These are phyloP conservation scores for Cytospora piceae DNA, from an alignment of 2,329 filamentous ascomycete genomes.

Conservation along the genomic window DNA sequence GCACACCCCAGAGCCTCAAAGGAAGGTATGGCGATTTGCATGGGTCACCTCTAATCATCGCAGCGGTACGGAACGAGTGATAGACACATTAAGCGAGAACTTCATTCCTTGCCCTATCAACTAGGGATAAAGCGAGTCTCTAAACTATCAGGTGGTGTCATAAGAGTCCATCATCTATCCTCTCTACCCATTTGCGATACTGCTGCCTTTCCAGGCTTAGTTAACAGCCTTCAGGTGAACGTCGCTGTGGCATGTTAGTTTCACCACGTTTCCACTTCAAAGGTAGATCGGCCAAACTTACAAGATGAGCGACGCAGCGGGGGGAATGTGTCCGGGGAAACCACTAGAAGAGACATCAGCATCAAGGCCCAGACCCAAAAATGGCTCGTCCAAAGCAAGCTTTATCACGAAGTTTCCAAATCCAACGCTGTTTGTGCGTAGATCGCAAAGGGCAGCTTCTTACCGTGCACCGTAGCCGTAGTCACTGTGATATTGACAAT, in stretches of 20 bases:
- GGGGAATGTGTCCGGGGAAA: slow-evolving; percentile 77
- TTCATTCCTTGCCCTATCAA: slow-evolving; percentile 1
- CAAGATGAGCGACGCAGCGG: slow-evolving; percentile 80
- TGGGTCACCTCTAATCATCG: neutral
- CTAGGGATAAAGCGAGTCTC: slow-evolving; percentile 2
- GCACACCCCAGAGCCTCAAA: neutral
- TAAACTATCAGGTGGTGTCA: neutral
- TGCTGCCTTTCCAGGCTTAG: slow-evolving; percentile 26
- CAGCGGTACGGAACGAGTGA: neutral
- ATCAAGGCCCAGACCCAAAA: neutral
- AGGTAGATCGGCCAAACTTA: slow-evolving; percentile 50
- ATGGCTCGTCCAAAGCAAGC: neutral
- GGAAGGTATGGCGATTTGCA: neutral
- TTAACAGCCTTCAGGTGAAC: slow-evolving; percentile 41
- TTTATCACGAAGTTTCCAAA: neutral
- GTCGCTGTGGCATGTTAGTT: slow-evolving; percentile 38
- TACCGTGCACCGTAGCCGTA: slow-evolving; percentile 67
- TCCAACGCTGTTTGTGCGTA: slow-evolving; percentile 4
- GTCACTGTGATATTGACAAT: slow-evolving; percentile 49
- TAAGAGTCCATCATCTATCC: neutral
- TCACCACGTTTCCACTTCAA: neutral
- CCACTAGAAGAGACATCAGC: slow-evolving; percentile 57
- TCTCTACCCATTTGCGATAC: neutral
- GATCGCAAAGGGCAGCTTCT: slow-evolving; percentile 36
- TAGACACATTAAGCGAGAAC: neutral